Evolutionary conservation across 164 flowering plant genomes (phyloP), one percentile per base, ranked within the genome.

Genomic region (Aristolochia fimbriata): DNA sequence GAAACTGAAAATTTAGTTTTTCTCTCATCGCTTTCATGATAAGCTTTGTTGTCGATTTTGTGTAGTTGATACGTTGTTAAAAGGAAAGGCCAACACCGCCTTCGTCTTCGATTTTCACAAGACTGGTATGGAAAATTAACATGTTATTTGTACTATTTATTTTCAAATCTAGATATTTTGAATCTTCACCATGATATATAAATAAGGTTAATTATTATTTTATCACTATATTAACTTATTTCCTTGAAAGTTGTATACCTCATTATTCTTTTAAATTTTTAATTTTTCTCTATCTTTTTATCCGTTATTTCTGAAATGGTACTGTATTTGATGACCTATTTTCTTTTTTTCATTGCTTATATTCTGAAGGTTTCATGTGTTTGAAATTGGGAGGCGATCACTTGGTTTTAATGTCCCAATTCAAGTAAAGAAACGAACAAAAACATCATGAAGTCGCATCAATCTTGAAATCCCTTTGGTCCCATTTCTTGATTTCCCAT

Each of bases 31-130:
- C 13, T 41, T 62, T 21, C 37, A 10, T 54, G 62, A 50, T 50
- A 65, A 59, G 46, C n/a, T 57, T 21, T 60, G 24, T 27, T 13
- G 24, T 27, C 65, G 55, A 17, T 61, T 60, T 70, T 59, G 60
- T 30, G 55, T 55, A 91, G 98, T 91, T 77, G 90, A 81, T 73
- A 91, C 86, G 63, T 3, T 86, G 80, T 23, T 77, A 46, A 85
- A 80, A 70, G 98, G 98, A 71, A 92, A 92, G 72, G 82, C 88
- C 46, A 92, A 89, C 60, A 86, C 93, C 66, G 96, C 98, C 31
- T 96, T 87, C 68, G 98, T 74, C 83, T 92, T 43, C 74, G 96
- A 37, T 92, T 87, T 74, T 85, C 88, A 65, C 91, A 87, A 74
- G 96, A 87, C 69, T 92, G 98, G 96, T 91, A 88, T 70, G 97